Evolutionary conservation across 2,329 filamentous ascomycete genomes (phyloP).

Genomic region (Claviceps paspali): DNA sequence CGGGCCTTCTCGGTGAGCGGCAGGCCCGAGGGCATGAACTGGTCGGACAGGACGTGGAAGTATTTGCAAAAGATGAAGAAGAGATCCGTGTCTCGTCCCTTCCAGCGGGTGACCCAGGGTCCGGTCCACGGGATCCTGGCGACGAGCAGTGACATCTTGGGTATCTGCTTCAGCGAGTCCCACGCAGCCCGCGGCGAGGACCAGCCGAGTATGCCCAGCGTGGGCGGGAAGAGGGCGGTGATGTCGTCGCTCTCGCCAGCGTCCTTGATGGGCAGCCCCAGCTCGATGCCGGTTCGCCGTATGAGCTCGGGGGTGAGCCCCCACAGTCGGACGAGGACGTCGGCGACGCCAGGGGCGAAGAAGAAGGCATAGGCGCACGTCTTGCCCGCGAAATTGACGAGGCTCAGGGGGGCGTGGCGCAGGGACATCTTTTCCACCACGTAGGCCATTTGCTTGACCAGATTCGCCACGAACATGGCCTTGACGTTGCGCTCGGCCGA

Average conservation of each 20-base stretch:
- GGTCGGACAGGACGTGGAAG: constrained; percentile 63
- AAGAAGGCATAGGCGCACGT: constrained; percentile 88
- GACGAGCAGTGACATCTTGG: constrained; percentile 50
- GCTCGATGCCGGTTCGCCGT: constrained; percentile 55
- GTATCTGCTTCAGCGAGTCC: constrained; percentile 47
- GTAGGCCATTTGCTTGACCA: constrained; percentile 70
- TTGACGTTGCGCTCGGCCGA: constrained; percentile 80
- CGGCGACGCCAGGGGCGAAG: constrained; percentile 75
- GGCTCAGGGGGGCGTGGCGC: constrained; percentile 46
- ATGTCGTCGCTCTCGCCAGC: constrained; percentile 48
- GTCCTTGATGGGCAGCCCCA: constrained; percentile 44
- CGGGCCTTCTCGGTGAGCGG: constrained; percentile 41
- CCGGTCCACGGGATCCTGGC: constrained; percentile 71
- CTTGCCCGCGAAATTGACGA: constrained; percentile 79
- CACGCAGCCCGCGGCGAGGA: constrained; percentile 33
- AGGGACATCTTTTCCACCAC: constrained; percentile 82
- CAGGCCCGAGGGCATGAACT: constrained; percentile 46
- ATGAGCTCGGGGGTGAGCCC: constrained; percentile 52
- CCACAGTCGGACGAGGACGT: constrained; percentile 74
- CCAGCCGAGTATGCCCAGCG: constrained; percentile 42
- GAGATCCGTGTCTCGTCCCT: constrained; percentile 72
- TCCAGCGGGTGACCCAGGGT: constrained; percentile 74
- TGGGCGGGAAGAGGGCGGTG: constrained; percentile 52
- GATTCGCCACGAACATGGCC: constrained; percentile 70
- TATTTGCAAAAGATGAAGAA: constrained; percentile 89